Evolutionary conservation across 2,329 filamentous ascomycete genomes (phyloP), one percentile per base, ranked within the genome.

Genomic region (Aspergillus fijiensis): DNA sequence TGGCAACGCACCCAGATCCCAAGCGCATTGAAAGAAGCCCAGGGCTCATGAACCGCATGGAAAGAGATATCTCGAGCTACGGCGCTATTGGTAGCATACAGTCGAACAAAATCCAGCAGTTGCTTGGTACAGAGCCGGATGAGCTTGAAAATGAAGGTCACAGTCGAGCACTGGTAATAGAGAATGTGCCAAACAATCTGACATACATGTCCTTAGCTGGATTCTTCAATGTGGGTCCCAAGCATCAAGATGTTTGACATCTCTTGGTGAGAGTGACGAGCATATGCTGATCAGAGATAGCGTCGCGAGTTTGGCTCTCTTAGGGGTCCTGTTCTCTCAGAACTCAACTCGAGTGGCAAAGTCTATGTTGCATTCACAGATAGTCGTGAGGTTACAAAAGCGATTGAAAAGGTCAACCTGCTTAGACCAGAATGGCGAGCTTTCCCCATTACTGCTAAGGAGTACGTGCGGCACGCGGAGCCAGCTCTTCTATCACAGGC

Each of bases 321-420:
- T 51, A 74, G 73, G 60, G 70, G 73, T 16, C 73, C 78, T 58
- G 70, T 76, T 51, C 69, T 77, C 42, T 70, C 68, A 27, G 72
- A 76, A 33, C 63, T 79, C 27, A 65, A 63, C 52, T 67, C 70
- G 50, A 68, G 68, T 49, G 78, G 80, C 4, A 80, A 76, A 52
- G 78, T 86, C 31, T 84, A 81, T 59, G 74, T 87, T 25, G 81
- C 80, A 4, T 87, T 89, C 65, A 75, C 80, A 6, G 87, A 89
- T 66, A 82, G 88, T 53, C 81, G 84, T 53, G 86, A 89, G 70
- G 81, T 87, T 6, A 82, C 79, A 55, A 77, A 79, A 33, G 79
- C 83, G 7, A 77, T 81, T 58, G 75, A 80, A 12, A 82, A 81
- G 54, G 70, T 84, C 29, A 74, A 77, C 1, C 65, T 80, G 19